These are phyloP conservation scores for Vicia faba DNA, from an alignment of 306 rosid species.

Conservation along the genomic window DNA sequence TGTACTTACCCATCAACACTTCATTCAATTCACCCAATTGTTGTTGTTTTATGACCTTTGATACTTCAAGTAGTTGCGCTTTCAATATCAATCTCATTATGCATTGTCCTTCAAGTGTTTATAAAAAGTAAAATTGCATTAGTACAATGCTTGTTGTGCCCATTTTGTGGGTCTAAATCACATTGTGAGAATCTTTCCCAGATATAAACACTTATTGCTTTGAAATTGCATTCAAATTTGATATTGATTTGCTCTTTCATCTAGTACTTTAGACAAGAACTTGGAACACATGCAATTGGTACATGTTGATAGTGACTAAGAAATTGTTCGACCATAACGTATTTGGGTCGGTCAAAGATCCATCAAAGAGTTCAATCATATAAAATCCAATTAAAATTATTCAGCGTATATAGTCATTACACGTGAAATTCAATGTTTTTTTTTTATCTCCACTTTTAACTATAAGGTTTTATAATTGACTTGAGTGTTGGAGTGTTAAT, in stretches of 20 bases:
- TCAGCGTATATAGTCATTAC: too few species aligned
- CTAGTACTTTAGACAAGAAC: neutral
- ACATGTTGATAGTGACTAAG: conserved; percentile 31
- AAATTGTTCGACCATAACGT: neutral
- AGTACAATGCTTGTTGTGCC: conserved; percentile 20
- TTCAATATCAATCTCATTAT: conserved; percentile 27
- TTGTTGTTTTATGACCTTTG: neutral
- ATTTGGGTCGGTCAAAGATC: too few species aligned
- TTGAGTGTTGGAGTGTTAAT: too few species aligned
- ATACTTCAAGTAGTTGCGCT: conserved; percentile 3
- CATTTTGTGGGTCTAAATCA: conserved; percentile 30
- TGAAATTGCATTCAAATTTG: too few species aligned
- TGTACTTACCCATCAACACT: neutral
- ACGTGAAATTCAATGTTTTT: too few species aligned
- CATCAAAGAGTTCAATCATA: too few species aligned
- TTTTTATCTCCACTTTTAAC: too few species aligned
- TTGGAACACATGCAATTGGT: conserved; percentile 9
- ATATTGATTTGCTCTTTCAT: conserved; percentile 16
- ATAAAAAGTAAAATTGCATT: neutral
- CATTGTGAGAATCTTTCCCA: conserved; percentile 1
- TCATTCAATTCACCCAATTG: neutral
- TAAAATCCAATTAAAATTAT: too few species aligned
- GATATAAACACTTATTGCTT: conserved; percentile 14
- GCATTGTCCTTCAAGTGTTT: conserved; percentile 15
- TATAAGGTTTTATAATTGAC: too few species aligned